Evolutionary conservation across 2,329 filamentous ascomycete species (phyloP), one percentile per base, ranked within the genome.

Genomic region (Gaeumannomyces tritici): DNA sequence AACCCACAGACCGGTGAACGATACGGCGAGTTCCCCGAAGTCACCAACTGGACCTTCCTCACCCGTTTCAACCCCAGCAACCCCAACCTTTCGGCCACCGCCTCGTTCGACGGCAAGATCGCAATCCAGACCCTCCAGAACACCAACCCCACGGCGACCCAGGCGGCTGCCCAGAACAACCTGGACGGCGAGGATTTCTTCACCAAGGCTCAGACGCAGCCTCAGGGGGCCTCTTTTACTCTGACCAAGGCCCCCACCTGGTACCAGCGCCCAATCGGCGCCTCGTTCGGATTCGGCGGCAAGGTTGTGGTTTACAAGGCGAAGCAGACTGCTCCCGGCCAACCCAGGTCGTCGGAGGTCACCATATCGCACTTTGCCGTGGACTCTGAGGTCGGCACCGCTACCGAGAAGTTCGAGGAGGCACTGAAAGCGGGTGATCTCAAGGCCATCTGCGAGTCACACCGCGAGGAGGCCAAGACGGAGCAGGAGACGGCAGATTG

Each of bases 11-110:
- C 89, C 3, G 93, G 93, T 61, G 86, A 95, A 72, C 82, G 85
- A 15, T 89, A 92, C 66, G 95, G 96, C 67, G 93, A 98, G 75
- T 93, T 98, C 71, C 93, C 93, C 5, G 91, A 97, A 70, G 93
- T 96, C 62, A 97, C 93, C n/a, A 99, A 98, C 75, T 99, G 95
- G 93, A 96, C 93, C 7, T 99, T 99, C 79, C 88, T 93, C 72
- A 96, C 95, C 6, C 85, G 89, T 65, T 98, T 96, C 83, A 93
- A 96, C 73, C 95, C 95, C 33, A 87, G 90, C 68, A 96, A 99
- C 74, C 93, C 95, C 13, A 90, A 88, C 71, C 81, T 99, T 63
- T 91, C 93, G 60, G 96, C 96, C 24, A 98, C 95, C 24, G 95
- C 96, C 12, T 96, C 93, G 2, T 98, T 98, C 68, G 95, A 99